A percentile compares a stretch with the other conserved stretches of the same genome.
Evolutionary conservation across 164 flowering plant genomes (phyloP).

Genomic region (Platanus orientalis): DNA sequence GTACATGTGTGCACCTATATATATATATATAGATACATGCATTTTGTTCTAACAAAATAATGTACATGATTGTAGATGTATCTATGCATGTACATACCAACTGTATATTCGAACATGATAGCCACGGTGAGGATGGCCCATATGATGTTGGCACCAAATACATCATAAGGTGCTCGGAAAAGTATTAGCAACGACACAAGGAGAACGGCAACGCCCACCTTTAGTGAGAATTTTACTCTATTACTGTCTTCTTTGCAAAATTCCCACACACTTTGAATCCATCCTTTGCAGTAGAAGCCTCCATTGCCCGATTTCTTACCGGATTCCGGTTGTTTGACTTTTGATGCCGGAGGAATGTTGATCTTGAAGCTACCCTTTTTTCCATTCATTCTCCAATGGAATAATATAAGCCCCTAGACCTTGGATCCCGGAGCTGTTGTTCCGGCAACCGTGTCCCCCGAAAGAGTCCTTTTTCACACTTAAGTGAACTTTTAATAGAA

Average conservation of each 20-base stretch:
- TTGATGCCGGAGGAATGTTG: constrained; percentile 7
- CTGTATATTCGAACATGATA: constrained; percentile 91
- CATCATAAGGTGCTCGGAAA: constrained; percentile 56
- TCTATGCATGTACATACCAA: constrained; percentile 46
- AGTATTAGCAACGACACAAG: constrained; percentile 74
- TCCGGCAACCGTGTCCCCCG: no score
- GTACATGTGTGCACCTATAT: neutral
- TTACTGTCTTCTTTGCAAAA: constrained; percentile 62
- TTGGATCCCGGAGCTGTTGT: neutral
- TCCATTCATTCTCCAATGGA: constrained; percentile 56
- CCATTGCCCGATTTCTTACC: constrained; percentile 15
- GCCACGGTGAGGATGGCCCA: constrained; percentile 93
- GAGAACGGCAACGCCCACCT: constrained; percentile 76
- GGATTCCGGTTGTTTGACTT: neutral
- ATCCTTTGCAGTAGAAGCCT: constrained; percentile 23
- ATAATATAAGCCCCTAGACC: neutral
- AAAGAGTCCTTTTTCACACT: no score
- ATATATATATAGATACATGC: neutral
- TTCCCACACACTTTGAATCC: constrained; percentile 44
- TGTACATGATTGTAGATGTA: neutral
- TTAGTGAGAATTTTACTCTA: constrained; percentile 61
- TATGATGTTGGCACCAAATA: constrained; percentile 74
- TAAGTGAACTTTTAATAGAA: no score
- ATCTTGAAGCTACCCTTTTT: constrained; percentile 41
- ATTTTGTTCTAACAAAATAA: no score